These are phyloP conservation scores for barley (Hordeum vulgare) DNA, from an alignment of 176 grass and related monocot genomes.

Conservation along the genomic window MorexV3_pseudomolecules_assembly NC_058520.1:21817146-21817645, in stretches of 20 bases:
- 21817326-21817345: not conserved
- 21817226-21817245: accelerated
- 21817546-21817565: no score
- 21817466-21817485: no score
- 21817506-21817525: no score
- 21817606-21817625: no score
- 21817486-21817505: no score
- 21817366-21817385: accelerated
- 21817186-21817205: not conserved
- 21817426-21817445: no score
- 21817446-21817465: no score
- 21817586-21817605: no score
- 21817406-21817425: no score
- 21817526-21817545: no score
- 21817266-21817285: not conserved
- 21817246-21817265: conserved; percentile 22
- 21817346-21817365: not conserved
- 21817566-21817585: no score
- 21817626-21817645: no score
- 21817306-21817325: accelerated
- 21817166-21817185: not conserved
- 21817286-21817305: not conserved
- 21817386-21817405: not conserved
- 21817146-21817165: not conserved
- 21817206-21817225: conserved; percentile 5